Evolutionary conservation across 164 flowering plant genomes (phyloP), one percentile per base, ranked within the genome.

Genomic region (Magnolia sinica): DNA sequence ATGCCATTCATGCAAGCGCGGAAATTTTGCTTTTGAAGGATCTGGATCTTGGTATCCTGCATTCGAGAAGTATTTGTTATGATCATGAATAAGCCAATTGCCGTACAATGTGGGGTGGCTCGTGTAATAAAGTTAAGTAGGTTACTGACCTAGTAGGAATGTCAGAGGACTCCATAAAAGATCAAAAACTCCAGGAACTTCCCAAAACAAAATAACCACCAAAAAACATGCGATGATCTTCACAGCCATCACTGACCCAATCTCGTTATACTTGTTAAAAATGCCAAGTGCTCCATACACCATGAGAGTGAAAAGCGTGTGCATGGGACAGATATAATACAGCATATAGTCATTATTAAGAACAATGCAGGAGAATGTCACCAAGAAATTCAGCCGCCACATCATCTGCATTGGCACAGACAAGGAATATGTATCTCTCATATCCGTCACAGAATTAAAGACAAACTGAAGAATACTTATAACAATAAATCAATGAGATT

Each of bases 291-390:
- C 91, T 75, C 99, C 98, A 84, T 95, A 95, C 74, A 95, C 99
- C 99, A 93, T 93, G 22, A 93, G 79, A 75, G 98, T 95, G 86
- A 90, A 95, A 74, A 95, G 95, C 18, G 99, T 94, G 83, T 96
- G 99, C 99, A 96, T 96, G 64, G 99, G 99, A 78, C 99, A 96
- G 70, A 96, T 96, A 75, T 93, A 96, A 77, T 96, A 96, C 70
- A 96, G 81, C 91, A 91, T 91, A 80, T 93, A 96, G 83, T 94
- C 96, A 80, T 96, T 96, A 83, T 90, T 92, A 58, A 96, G 94
- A 79, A 94, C 88, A 81, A 96, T 87, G 77, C 98, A 93, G 81
- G 92, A 89, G 78, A 93, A 90, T 68, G 89, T 87, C 77, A 96
- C 99, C 79, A 91, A 87, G 80, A 96, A 93, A 78, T 96, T 96